phyloP scores from a whole-genome alignment of 192 early-diverging fungal genomes.

The Podila epicladia region DNA sequence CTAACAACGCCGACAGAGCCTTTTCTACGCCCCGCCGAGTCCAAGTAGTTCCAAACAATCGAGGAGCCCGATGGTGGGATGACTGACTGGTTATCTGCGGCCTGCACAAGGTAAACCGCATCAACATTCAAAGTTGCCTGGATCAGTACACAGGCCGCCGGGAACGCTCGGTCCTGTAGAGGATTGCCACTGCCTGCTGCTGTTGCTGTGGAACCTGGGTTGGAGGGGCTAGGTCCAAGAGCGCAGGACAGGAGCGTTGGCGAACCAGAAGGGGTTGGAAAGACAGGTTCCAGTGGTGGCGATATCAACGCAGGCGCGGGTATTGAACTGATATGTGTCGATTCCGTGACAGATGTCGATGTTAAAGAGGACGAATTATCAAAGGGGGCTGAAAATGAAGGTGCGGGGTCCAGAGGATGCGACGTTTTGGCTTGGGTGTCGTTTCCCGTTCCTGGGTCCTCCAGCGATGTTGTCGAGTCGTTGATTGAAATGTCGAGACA shows the following conservation, averaged over 20 bases:
- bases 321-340: background rate
- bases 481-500: conserved; percentile 20
- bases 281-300: conserved; percentile 21
- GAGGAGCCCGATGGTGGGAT: conserved; percentile 32
- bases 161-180: conserved; percentile 38
- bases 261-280: conserved; percentile 30
- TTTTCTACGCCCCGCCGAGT: conserved; percentile 33
- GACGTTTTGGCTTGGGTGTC: background rate
- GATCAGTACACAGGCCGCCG: conserved; percentile 30
- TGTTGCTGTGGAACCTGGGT: background rate
- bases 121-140: conserved; percentile 46
- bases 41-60: conserved; percentile 39
- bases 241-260: conserved; percentile 12
- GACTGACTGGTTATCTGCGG: conserved; percentile 12
- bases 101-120: conserved; percentile 46
- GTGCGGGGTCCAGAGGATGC: conserved; percentile 2
- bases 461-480: background rate
- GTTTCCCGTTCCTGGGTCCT: background rate
- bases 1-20: conserved; percentile 35
- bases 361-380: background rate
- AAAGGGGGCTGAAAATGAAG: background rate
- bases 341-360: background rate
- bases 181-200: conserved; percentile 6
- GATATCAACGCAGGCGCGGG: conserved; percentile 18
- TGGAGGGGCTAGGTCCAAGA: background rate